Base-by-base conservation (phyloP, 2,329 filamentous ascomycete species). In the Cercospora canescens region DNA sequence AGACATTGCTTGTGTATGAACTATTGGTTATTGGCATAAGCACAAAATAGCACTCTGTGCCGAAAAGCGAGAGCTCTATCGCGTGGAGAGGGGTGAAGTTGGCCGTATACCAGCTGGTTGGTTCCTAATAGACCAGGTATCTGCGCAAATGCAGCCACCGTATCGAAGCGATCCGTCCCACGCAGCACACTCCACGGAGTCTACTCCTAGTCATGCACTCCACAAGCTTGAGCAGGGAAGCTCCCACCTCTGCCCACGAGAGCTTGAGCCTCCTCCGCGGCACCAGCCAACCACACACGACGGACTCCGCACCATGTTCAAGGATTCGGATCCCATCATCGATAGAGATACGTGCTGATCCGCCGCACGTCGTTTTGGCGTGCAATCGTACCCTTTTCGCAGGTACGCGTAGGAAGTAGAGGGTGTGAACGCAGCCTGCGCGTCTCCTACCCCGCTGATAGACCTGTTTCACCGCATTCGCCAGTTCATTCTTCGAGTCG, bases 171-270 rank as follows among this genome's bases (percentile, higher is more conserved):
- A 56, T 56, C 30, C 52, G 16, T 32, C 21, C 30, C 52, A 18
- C 26, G 30, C 50, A 21, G 18, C 41, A 34, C 52, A 56, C 21
- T 56, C 30, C 32, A 32, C 52, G 30, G 30, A 56, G 28, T 56
- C 30, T 34, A 35, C 52, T 32, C 52, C 52, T 56, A 18, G 21
- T 59, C 56, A 37, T 59, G 57, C 32, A 79, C 83, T 56, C 76
- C 80, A 16, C 73, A 78, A 66, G 70, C 75, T 34, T 76, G 82
- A 67, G 73, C 76, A 37, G 78, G 57, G 57, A 60, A 45, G 34
- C 35, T 60, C 35, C 35, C 56, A 59, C 52, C 52, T 56, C 52
- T 32, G 34, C 28, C 52, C 52, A 56, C 52, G 52, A 59, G 56
- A 59, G 56, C 56, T 59, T 41, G 24, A 41, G 37, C 57, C 37